phyloP scores from a whole-genome alignment of 2,329 filamentous ascomycete genomes.

The Mycosphaerella sp. region DNA sequence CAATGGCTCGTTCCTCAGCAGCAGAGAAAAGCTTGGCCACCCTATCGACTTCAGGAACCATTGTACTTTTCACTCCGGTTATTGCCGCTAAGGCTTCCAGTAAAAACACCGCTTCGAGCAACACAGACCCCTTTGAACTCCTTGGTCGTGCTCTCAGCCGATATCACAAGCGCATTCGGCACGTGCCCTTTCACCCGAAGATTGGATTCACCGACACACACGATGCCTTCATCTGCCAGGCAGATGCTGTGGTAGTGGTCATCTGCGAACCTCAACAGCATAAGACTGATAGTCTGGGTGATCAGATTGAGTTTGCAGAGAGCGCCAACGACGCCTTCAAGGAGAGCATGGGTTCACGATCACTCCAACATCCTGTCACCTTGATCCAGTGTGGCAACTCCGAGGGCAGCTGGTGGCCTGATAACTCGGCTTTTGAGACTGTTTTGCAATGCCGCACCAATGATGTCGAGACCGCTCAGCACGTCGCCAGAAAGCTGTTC shows the following conservation, averaged over 20 bases:
- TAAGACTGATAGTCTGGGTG: constrained; percentile 16
- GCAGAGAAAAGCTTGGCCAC: constrained; percentile 15
- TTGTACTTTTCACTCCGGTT: constrained; percentile 44
- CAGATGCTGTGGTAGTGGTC: constrained; percentile 57
- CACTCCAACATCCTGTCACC: constrained; percentile 11
- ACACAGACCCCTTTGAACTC: constrained; percentile 65
- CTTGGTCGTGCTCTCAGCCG: constrained; percentile 59
- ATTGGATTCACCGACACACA: constrained; percentile 60
- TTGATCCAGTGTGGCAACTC: constrained; percentile 21
- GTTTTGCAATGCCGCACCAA: constrained; percentile 17
- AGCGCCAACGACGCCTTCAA: constrained; percentile 16
- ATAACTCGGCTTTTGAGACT: constrained; percentile 16
- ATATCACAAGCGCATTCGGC: constrained; percentile 57
- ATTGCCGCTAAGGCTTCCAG: constrained; percentile 36
- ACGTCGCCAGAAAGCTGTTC: constrained; percentile 21
- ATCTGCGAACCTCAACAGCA: constrained; percentile 44
- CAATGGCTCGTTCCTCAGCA: constrained; percentile 17
- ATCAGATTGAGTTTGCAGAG: constrained; percentile 25
- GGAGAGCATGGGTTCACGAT: constrained; percentile 3
- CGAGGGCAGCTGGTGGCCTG: constrained; percentile 18
- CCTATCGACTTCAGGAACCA: constrained; percentile 36
- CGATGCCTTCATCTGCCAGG: constrained; percentile 55
- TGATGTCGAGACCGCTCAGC: constrained; percentile 17
- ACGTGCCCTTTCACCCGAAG: constrained; percentile 63
- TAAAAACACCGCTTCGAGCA: constrained; percentile 32